Base-by-base conservation (phyloP, 225 moss, liverwort and hornwort genomes). In the Marchantia polymorpha region DNA sequence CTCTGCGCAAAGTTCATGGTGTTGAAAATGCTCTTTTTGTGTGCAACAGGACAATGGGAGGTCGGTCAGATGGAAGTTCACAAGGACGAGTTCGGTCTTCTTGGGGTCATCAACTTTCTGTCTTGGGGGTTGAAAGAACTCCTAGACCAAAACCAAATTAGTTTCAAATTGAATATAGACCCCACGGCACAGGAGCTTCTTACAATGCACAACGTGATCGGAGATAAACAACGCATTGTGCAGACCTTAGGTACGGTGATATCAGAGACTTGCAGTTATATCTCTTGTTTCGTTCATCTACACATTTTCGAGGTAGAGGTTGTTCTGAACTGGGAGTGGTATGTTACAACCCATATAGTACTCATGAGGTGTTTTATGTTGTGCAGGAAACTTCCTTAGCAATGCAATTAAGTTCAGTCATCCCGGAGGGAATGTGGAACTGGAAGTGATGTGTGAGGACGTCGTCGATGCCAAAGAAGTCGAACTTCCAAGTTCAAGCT, bases 381-480 rank as follows among this genome's bases (percentile, higher is more conserved):
- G 7, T 17, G n/a, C 55, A 93, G 92, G 92, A 9, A 93, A 93
- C 46, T 91, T 93, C 61, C 80, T 93, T 23, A 93, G 92, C 46
- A 93, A 93, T 71, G 92, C 92, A 19, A 87, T 93, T 0, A 93
- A 93, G 76, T 93, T 93, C 25, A 93, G 91, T 22, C 88, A 90
- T 20, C 72, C 91, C 25, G 91, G 92, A 75, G 92, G 92, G 5
- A 90, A 84, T 19, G 52, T 93, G 70, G 91, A 93, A 56, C 81
- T 93, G 52, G 87, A 90, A 11, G 23, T 93, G 12, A 83, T 82
- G 7, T 93, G 92, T 26, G 89, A 91, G 81, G 89, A 91, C 52
- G 86, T 93, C 51, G 73, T 82, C 25, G 88, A 91, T 49, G 78
- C 65, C 12, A 79, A 80, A n/a, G 85, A 81, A 39, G 12, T 49